A percentile compares a stretch with the other conserved stretches of the same genome.
Conservation (phyloP, 2,329 filamentous ascomycete genomes). For the Ampelomyces quisqualis region DNA sequence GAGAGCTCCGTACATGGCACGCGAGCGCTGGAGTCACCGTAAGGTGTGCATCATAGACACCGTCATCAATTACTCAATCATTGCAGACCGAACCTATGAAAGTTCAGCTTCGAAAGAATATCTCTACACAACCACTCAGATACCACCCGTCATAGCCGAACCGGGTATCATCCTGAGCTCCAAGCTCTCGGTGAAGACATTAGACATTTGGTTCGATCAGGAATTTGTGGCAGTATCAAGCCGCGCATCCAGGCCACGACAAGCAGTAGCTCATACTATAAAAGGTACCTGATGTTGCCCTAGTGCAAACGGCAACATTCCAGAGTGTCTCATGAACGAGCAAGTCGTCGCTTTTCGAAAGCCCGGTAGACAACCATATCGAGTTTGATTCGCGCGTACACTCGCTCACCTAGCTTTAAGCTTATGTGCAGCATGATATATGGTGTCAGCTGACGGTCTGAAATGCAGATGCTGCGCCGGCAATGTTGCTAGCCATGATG, state of each 20-base stretch:
- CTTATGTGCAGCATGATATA: no score
- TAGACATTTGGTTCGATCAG: conserved; percentile 28
- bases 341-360: conserved; percentile 16
- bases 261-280: conserved; percentile 30
- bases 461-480: conserved; percentile 17
- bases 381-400: conserved; percentile 25
- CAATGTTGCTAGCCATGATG: conserved; percentile 33
- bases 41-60: no score
- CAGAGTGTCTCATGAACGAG: conserved; percentile 20
- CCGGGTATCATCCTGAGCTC: conserved; percentile 26
- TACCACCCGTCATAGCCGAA: conserved; percentile 21
- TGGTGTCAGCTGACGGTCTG: neutral
- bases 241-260: conserved; percentile 18
- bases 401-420: no score
- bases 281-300: conserved; percentile 24
- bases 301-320: conserved; percentile 17
- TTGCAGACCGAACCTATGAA: no score
- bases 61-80: neutral
- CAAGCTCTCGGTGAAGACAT: conserved; percentile 17
- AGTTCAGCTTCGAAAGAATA: no score
- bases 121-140: no score
- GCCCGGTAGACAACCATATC: conserved; percentile 19
- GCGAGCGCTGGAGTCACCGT: no score
- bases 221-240: conserved; percentile 27
- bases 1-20: no score